phyloP scores from a whole-genome alignment of 352 stramenopile genomes.

The Phytopythium cucurbitacearum region DNA sequence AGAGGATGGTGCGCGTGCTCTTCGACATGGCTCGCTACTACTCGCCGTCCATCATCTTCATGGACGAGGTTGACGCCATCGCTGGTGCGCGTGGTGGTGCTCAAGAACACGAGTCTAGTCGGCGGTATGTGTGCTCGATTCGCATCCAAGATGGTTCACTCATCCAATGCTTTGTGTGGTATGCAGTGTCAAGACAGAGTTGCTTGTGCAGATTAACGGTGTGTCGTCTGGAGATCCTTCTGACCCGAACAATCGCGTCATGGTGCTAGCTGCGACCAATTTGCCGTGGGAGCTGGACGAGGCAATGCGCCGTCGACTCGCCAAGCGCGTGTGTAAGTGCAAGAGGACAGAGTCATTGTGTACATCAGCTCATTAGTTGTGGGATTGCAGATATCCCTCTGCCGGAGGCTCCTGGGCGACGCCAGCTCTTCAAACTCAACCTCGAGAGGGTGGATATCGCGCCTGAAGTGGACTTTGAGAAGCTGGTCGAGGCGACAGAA shows the following conservation, averaged over 20 bases:
- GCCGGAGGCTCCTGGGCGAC: conserved; percentile 45
- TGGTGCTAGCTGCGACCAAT: conserved; percentile 96
- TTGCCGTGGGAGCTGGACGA: conserved; percentile 97
- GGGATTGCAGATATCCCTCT: conserved; percentile 37
- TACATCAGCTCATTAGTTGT: neutral
- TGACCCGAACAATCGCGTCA: conserved; percentile 46
- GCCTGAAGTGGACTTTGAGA: conserved; percentile 72
- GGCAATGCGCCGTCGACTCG: conserved; percentile 92
- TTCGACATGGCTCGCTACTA: conserved; percentile 99
- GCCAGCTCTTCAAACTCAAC: conserved; percentile 75
- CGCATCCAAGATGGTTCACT: neutral
- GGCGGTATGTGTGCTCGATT: conserved; percentile 29
- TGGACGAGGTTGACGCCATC: conserved; percentile 98
- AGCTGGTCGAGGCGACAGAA: conserved; percentile 64
- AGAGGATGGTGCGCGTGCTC: conserved; percentile 96
- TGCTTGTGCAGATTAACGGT: conserved; percentile 98
- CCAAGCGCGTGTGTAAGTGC: conserved; percentile 90
- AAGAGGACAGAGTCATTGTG: too few relatives aligned
- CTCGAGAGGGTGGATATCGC: conserved; percentile 72
- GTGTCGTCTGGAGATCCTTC: conserved; percentile 58
- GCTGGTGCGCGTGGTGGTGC: conserved; percentile 59
- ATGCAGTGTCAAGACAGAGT: conserved; percentile 94
- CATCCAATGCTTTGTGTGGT: neutral
- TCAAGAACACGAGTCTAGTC: conserved; percentile 84
- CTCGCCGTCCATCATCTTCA: conserved; percentile 96